Evolutionary conservation across 2,329 filamentous ascomycete genomes (phyloP).

Genomic region (Drechslerella stenobrocha): DNA sequence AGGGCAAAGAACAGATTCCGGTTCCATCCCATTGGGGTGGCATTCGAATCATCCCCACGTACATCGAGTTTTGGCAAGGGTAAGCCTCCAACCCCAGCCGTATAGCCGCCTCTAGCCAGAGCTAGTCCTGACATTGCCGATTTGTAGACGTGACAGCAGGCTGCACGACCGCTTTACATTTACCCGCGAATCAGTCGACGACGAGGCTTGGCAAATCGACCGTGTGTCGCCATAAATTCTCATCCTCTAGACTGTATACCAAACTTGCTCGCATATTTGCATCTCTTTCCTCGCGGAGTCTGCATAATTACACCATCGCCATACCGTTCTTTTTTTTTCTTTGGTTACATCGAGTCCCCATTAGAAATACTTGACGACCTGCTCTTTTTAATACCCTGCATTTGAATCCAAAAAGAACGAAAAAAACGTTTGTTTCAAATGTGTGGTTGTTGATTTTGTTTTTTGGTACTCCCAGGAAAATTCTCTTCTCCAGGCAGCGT

Average conservation of each 20-base stretch:
- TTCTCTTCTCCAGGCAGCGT: conserved; percentile 24
- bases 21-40: conserved; percentile 96
- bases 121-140: conserved; percentile 22
- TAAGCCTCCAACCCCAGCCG: conserved; percentile 39
- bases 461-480: conserved; percentile 21
- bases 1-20: conserved; percentile 76
- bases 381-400: conserved; percentile 44
- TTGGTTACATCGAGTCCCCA: conserved; percentile 46
- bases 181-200: conserved; percentile 62
- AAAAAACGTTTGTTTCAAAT: conserved; percentile 6
- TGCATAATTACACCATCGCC: conserved; percentile 47
- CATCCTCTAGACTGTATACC: conserved; percentile 38
- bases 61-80: conserved; percentile 80
- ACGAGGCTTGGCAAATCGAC: conserved; percentile 67
- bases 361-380: conserved; percentile 49
- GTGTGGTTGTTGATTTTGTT: conserved; percentile 10
- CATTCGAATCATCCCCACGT: conserved; percentile 78
- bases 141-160: conserved; percentile 81
- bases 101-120: not conserved
- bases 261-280: conserved; percentile 32
- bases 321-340: conserved; percentile 25
- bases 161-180: conserved; percentile 94
- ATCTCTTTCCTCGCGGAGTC: conserved; percentile 36
- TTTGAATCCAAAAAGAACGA: conserved; percentile 29
- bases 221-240: conserved; percentile 69